A percentile compares a stretch with the other conserved stretches of the same genome.
phyloP scores from a whole-genome alignment of 257 asterid genomes.

The Lycium barbarum region DNA sequence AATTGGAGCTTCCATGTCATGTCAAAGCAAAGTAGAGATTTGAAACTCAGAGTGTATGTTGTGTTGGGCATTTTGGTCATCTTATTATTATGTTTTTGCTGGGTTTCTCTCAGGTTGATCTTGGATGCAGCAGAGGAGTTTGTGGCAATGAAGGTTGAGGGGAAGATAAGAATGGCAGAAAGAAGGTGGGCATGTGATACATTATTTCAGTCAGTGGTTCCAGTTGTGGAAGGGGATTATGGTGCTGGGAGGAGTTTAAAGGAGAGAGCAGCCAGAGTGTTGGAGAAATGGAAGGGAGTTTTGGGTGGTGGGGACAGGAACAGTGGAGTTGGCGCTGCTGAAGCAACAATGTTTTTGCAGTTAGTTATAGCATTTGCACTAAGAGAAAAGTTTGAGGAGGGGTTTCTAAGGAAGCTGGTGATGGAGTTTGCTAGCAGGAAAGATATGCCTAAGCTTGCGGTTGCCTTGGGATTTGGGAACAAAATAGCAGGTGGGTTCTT shows the following conservation, averaged over 20 bases:
- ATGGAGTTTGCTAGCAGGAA: conserved; percentile 37
- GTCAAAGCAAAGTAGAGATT: background rate
- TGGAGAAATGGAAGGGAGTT: conserved; percentile 42
- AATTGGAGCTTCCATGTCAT: background rate
- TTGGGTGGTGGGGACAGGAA: conserved; percentile 34
- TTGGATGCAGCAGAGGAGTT: conserved; percentile 43
- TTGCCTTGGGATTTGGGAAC: conserved; percentile 38
- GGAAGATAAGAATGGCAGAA: conserved; percentile 33
- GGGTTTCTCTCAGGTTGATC: conserved; percentile 36
- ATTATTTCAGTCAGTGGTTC: conserved; percentile 35
- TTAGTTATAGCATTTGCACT: conserved; percentile 36
- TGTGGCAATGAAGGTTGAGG: conserved; percentile 38
- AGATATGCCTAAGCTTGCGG: conserved; percentile 43
- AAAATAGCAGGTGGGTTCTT: conserved; percentile 33
- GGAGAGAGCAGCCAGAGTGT: conserved; percentile 35
- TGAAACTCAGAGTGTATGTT: background rate
- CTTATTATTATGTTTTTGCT: conserved; percentile 20
- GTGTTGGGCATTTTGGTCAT: background rate
- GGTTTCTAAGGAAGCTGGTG: conserved; percentile 38
- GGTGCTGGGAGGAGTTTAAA: conserved; percentile 38
- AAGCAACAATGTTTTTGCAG: conserved; percentile 42
- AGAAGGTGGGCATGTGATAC: conserved; percentile 39
- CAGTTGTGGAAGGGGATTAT: conserved; percentile 30
- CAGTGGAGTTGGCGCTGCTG: conserved; percentile 38
- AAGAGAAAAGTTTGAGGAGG: conserved; percentile 39